phyloP scores from a whole-genome alignment of 2,329 filamentous ascomycete genomes.

The Monosporascus sp. region DNA sequence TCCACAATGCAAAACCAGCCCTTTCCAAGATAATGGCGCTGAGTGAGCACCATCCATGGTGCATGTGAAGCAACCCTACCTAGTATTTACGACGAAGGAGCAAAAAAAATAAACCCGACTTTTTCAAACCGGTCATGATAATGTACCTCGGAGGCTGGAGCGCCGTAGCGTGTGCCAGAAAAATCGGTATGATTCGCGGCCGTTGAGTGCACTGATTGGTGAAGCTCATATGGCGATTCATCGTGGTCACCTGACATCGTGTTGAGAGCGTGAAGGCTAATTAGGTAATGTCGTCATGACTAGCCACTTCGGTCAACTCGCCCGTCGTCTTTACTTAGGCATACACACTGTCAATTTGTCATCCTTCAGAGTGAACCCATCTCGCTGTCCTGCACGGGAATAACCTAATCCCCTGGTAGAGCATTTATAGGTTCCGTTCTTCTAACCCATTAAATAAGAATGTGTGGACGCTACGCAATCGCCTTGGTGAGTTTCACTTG shows the following conservation, averaged over 20 bases:
- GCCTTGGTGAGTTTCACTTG: constrained; percentile 44
- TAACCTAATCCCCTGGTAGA: too few species aligned
- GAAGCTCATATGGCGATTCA: not conserved
- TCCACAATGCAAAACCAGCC: constrained; percentile 10
- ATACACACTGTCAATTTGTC: too few species aligned
- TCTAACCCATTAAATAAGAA: constrained; percentile 21
- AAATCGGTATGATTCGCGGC: too few species aligned
- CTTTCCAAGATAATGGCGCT: not conserved
- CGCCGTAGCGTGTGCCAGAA: too few species aligned
- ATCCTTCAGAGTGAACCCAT: too few species aligned
- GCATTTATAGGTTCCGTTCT: too few species aligned
- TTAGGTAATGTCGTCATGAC: not conserved
- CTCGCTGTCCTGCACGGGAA: too few species aligned
- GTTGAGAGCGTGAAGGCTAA: not conserved
- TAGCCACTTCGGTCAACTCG: not conserved
- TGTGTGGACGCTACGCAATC: constrained; percentile 66
- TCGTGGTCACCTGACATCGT: constrained; percentile 1
- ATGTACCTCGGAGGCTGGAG: too few species aligned
- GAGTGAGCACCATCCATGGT: not conserved
- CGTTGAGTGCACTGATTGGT: not conserved
- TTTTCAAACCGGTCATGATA: too few species aligned
- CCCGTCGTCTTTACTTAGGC: too few species aligned
- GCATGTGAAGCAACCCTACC: not conserved
- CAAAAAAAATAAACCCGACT: not conserved
- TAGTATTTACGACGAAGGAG: not conserved